Base-by-base conservation (phyloP, 2,329 filamentous ascomycete genomes). In the Acrocalymma vagum region DNA sequence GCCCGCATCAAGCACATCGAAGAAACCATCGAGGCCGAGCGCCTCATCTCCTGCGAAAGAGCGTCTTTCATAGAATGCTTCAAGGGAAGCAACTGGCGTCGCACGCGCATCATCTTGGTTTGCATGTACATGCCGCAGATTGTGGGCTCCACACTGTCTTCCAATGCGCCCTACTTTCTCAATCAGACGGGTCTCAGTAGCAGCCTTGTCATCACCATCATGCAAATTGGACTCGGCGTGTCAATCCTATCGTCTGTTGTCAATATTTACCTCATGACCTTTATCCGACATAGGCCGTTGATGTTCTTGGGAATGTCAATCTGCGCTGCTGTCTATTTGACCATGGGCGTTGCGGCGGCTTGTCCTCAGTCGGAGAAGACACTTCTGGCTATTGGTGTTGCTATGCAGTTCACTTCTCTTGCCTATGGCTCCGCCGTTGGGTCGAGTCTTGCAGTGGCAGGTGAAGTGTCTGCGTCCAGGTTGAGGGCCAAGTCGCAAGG, bases 31-130 rank as follows among this genome's bases (percentile, higher is more conserved):
- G 31, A 6, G 5, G 5, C 26, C 3, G 31, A 35, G 15, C 31
- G 31, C 18, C 31, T 13, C 9, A 21, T 25, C 4, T 23, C 24
- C 18, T 21, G 21, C 11, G 31, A 35, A 26, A 9, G 21, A 3
- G 31, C n/a, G n/a, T 35, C 21, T 6, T 14, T 35, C 31, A 18
- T 35, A 21, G 31, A 35, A 14, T 35, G 31, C 21, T 35, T 35
- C 21, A 35, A 26, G 14, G 31, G 31, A 4, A 26, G 21, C 3
- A 26, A 35, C 14, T 15, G 14, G 3, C 31, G 21, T n/a, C 23
- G 23, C 15, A 35, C 31, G n/a, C 22, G 24, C 6, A 35, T 35
- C 11, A 35, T 23, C 20, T 15, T 35, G 23, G 9, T 10, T 10
- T 35, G 20, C n/a, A 17, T 35, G 21, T 35, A 35, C 31, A 35